Evolutionary conservation across 768 basidiomycete species (phyloP).

Genomic region (Russula sp.): DNA sequence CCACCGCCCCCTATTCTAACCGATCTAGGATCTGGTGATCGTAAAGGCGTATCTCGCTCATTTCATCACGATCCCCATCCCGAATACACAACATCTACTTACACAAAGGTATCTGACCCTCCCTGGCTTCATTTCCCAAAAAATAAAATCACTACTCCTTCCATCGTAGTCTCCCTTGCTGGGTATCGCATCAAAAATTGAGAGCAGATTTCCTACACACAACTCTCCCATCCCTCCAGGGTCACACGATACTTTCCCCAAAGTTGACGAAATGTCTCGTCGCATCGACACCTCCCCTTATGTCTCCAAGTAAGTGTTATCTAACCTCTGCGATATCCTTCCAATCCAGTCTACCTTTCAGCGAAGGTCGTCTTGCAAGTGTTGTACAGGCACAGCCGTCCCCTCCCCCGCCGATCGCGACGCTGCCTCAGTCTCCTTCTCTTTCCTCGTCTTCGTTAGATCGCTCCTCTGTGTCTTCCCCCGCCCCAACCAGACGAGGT

Average conservation of each 20-base stretch:
- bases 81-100: background rate
- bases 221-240: slow-evolving; percentile 16
- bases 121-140: background rate
- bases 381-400: slow-evolving; percentile 34
- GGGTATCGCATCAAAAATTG: slow-evolving; percentile 2
- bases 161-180: background rate
- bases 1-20: slow-evolving; percentile 11
- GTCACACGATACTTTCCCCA: slow-evolving; percentile 21
- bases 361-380: slow-evolving; percentile 40
- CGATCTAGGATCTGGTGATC: slow-evolving; percentile 21
- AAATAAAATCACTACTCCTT: background rate
- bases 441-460: slow-evolving; percentile 54
- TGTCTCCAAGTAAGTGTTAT: slow-evolving; percentile 27
- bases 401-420: slow-evolving; percentile 43
- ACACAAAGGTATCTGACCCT: slow-evolving; percentile 8
- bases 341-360: slow-evolving; percentile 30
- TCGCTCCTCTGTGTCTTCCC: slow-evolving; percentile 54
- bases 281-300: slow-evolving; percentile 38
- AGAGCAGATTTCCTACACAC: background rate
- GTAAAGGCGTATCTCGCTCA: slow-evolving; percentile 11
- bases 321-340: slow-evolving; percentile 18
- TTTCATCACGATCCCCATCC: slow-evolving; percentile 14
- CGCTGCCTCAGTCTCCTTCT: slow-evolving; percentile 54
- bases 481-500: slow-evolving; percentile 43
- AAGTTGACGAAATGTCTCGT: slow-evolving; percentile 41